phyloP scores from a whole-genome alignment of 2,329 filamentous ascomycete species.

The Thielaviopsis musarum region DNA sequence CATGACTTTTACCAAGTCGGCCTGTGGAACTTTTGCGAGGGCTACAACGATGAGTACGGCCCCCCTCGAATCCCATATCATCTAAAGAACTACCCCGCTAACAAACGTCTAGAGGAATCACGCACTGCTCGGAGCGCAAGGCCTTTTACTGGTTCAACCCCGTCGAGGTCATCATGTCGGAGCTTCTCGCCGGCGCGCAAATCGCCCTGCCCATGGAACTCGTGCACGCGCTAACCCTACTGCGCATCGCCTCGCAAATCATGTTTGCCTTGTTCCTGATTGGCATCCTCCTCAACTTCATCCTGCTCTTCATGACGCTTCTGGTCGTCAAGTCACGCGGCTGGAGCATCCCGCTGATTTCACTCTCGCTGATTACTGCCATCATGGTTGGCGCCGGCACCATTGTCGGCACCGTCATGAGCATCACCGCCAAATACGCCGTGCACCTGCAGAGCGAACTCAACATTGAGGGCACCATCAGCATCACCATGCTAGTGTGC shows the following conservation, averaged over 20 bases:
- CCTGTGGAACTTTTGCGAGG: slow-evolving; percentile 84
- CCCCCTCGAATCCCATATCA: neutral
- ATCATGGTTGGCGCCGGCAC: slow-evolving; percentile 53
- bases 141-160: slow-evolving; percentile 84
- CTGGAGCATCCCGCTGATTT: slow-evolving; percentile 50
- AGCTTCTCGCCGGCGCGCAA: slow-evolving; percentile 66
- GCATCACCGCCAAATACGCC: slow-evolving; percentile 62
- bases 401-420: slow-evolving; percentile 68
- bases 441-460: slow-evolving; percentile 54
- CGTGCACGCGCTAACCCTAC: slow-evolving; percentile 54
- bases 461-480: slow-evolving; percentile 58
- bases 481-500: slow-evolving; percentile 62
- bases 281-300: slow-evolving; percentile 49
- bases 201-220: slow-evolving; percentile 67
- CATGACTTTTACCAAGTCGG: slow-evolving; percentile 93
- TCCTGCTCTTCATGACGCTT: slow-evolving; percentile 52
- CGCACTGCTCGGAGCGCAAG: slow-evolving; percentile 53
- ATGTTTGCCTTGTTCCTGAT: slow-evolving; percentile 84
- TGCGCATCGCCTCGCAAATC: slow-evolving; percentile 57
- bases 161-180: slow-evolving; percentile 59
- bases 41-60: slow-evolving; percentile 47
- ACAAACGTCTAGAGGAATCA: slow-evolving; percentile 41
- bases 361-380: slow-evolving; percentile 48
- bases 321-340: slow-evolving; percentile 36
- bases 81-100: neutral